phyloP scores from a whole-genome alignment of 306 rosid species.

The Cicer bijugum region DNA sequence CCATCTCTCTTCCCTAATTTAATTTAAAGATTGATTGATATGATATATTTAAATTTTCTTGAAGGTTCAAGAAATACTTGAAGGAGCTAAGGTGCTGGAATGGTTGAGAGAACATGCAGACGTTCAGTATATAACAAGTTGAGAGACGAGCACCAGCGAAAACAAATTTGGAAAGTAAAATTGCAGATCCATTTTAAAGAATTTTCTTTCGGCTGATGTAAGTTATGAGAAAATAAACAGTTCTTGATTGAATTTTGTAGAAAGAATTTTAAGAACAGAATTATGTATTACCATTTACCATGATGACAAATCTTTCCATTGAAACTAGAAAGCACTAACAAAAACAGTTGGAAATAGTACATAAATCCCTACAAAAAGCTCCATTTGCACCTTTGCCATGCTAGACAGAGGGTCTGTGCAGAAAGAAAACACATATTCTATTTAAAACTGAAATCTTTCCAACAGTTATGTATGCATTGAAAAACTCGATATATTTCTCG shows the following conservation, averaged over 20 bases:
- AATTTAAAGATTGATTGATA: constrained; percentile 14
- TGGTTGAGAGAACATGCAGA: constrained; percentile 90
- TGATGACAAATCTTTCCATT: constrained; percentile 11
- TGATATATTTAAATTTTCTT: constrained; percentile 34
- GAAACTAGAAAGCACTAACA: constrained; percentile 4
- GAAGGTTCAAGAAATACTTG: constrained; percentile 95
- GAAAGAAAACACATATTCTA: background rate
- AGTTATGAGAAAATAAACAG: constrained; percentile 34
- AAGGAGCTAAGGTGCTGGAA: constrained; percentile 98
- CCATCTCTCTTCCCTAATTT: background rate
- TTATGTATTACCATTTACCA: background rate
- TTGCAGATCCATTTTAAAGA: constrained; percentile 34
- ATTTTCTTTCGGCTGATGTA: constrained; percentile 47
- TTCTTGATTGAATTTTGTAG: constrained; percentile 42
- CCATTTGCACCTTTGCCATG: constrained; percentile 8
- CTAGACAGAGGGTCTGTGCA: background rate
- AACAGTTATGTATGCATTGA: constrained; percentile 24
- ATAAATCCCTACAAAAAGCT: constrained; percentile 5
- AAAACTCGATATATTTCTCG: constrained; percentile 4
- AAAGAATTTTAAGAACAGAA: constrained; percentile 25
- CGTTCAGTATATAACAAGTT: constrained; percentile 65
- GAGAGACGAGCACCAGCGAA: constrained; percentile 39
- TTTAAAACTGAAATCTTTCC: constrained; percentile 10
- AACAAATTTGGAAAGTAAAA: constrained; percentile 30
- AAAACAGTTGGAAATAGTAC: constrained; percentile 14